Percentiles rank a stretch among this genome's conserved stretches.
Conservation (phyloP, 106 monocot genomes). For the Dendrobium officinale region DNA sequence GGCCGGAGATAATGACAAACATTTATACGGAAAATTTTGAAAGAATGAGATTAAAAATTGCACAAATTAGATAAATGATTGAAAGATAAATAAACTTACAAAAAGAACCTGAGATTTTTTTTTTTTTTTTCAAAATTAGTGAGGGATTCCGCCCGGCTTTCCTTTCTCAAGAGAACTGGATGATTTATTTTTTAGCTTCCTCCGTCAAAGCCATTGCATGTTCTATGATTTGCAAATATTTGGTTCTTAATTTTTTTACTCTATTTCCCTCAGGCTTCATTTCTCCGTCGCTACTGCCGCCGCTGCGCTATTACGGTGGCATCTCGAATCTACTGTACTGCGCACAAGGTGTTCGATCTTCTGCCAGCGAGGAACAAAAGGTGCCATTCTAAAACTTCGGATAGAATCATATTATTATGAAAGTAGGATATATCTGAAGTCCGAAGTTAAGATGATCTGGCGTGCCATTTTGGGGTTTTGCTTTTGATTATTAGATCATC, state of each 20-base stretch:
- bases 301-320: not conserved
- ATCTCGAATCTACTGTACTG: not conserved
- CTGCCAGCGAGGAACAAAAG: not conserved
- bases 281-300: not conserved
- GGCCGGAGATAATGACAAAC: too few relatives aligned
- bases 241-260: not conserved
- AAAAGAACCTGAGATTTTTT: too few relatives aligned
- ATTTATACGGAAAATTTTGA: too few relatives aligned
- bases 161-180: too few relatives aligned
- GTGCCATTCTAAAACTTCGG: not conserved
- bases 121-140: too few relatives aligned
- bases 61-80: too few relatives aligned
- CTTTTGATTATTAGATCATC: too few relatives aligned
- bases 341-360: not conserved
- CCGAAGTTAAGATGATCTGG: not conserved
- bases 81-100: too few relatives aligned
- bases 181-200: too few relatives aligned
- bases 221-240: not conserved
- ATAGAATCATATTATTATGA: not conserved
- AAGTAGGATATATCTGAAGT: not conserved
- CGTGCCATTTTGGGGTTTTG: too few relatives aligned
- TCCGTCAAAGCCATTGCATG: not conserved
- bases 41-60: too few relatives aligned
- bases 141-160: too few relatives aligned
- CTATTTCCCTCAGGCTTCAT: not conserved